phyloP scores from a whole-genome alignment of 768 basidiomycete species.

The Phaffia tasmanica region DNA sequence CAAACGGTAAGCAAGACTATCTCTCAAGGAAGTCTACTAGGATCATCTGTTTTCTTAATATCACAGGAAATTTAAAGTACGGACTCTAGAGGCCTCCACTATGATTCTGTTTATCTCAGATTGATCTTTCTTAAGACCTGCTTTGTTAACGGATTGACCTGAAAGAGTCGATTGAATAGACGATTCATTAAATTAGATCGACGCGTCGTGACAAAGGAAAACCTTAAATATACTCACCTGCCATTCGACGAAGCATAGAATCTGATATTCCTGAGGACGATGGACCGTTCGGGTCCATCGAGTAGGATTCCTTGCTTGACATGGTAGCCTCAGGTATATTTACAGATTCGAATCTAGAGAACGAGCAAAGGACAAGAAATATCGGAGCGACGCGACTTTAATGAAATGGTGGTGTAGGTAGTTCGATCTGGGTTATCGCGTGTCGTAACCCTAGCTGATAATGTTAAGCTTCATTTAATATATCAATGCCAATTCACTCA shows the following conservation, averaged over 20 bases:
- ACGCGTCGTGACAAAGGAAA: neutral
- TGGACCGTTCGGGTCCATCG: neutral
- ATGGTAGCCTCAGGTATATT: too few species aligned
- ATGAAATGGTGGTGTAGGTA: too few species aligned
- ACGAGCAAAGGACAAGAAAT: too few species aligned
- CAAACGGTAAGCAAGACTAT: neutral
- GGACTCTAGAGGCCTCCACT: slow-evolving; percentile 66
- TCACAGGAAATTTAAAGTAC: neutral
- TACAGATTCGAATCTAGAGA: too few species aligned
- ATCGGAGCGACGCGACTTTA: too few species aligned
- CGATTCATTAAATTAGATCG: neutral
- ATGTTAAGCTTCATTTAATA: too few species aligned
- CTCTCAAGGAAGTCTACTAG: neutral
- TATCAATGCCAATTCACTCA: too few species aligned
- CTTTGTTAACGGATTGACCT: slow-evolving; percentile 19
- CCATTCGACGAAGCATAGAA: slow-evolving; percentile 13
- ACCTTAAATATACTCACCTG: neutral
- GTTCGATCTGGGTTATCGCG: too few species aligned
- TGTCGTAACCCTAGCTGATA: too few species aligned
- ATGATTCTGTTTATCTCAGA: slow-evolving; percentile 78
- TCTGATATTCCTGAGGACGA: neutral
- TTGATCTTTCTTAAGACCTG: slow-evolving; percentile 19
- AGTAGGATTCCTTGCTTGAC: too few species aligned
- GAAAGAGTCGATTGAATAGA: neutral
- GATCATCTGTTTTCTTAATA: too few species aligned